A percentile compares a stretch with the other conserved stretches of the same genome.
Conservation (phyloP, 768 basidiomycete genomes). For the Pleurotus tuoliensis region DNA sequence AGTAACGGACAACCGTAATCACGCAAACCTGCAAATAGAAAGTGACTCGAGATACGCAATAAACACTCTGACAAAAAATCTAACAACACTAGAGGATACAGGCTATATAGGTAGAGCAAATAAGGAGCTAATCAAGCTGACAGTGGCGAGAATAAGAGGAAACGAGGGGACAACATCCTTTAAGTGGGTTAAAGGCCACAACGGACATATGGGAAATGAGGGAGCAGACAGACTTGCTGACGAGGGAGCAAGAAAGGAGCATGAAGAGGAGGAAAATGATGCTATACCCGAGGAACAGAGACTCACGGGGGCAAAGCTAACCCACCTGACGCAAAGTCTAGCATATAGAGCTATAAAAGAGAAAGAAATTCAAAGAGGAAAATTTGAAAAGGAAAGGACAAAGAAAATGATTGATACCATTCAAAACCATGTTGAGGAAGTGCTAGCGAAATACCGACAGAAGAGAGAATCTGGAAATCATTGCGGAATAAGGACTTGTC, state of each 20-base stretch:
- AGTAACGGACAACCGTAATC: not conserved
- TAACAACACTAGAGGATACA: constrained; percentile 18
- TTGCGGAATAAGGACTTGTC: constrained; percentile 11
- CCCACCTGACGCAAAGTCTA: constrained; percentile 13
- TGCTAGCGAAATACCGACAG: not conserved
- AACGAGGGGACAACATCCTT: constrained; percentile 14
- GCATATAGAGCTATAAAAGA: constrained; percentile 13
- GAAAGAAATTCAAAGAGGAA: not conserved
- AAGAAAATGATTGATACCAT: not conserved
- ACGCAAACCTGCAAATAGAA: constrained; percentile 10
- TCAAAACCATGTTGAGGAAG: constrained; percentile 1
- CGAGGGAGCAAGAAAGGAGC: constrained; percentile 10
- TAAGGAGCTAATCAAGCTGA: constrained; percentile 1
- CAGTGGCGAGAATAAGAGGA: constrained; percentile 9
- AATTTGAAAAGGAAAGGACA: not conserved
- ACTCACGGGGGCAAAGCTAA: constrained; percentile 12
- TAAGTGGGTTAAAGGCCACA: constrained; percentile 23
- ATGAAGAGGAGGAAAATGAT: not conserved
- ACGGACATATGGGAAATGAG: constrained; percentile 15
- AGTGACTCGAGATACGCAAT: constrained; percentile 21
- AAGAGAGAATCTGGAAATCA: constrained; percentile 10
- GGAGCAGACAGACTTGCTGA: constrained; percentile 17
- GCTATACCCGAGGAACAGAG: not conserved
- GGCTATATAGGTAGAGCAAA: constrained; percentile 22
- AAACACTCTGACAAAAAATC: constrained; percentile 16